Conservation (phyloP, 148 eudicot genomes). For the Oxyria digyna region DNA sequence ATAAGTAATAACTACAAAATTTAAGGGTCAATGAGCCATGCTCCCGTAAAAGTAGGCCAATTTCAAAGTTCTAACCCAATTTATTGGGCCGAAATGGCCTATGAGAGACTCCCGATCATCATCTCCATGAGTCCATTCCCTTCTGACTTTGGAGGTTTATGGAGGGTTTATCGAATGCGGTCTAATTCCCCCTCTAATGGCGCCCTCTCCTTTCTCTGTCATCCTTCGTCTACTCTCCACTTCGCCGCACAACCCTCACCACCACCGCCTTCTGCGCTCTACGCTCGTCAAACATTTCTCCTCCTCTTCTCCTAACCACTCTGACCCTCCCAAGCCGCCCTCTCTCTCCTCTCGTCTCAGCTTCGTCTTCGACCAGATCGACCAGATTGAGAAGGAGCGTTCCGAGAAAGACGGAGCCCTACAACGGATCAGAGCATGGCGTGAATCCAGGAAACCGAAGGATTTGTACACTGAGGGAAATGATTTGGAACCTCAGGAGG, state of each 20-base stretch:
- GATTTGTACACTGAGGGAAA: background rate
- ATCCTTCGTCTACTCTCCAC: slow-evolving; percentile 8
- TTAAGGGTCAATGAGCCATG: no score
- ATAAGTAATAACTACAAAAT: no score
- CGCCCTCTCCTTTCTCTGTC: slow-evolving; percentile 13
- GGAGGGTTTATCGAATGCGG: slow-evolving; percentile 5
- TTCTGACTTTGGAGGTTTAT: slow-evolving; percentile 3
- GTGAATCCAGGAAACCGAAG: slow-evolving; percentile 46
- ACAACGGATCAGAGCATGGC: slow-evolving; percentile 80
- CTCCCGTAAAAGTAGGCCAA: no score
- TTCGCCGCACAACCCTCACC: slow-evolving; percentile 7
- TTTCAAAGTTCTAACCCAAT: no score
- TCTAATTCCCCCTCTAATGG: slow-evolving; percentile 3
- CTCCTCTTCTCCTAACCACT: slow-evolving; percentile 12
- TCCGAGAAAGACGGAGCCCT: slow-evolving; percentile 63
- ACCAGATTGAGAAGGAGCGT: slow-evolving; percentile 63
- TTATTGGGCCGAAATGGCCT: background rate
- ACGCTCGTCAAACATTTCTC: slow-evolving; percentile 15
- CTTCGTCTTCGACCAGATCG: slow-evolving; percentile 92
- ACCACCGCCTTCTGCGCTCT: slow-evolving; percentile 13
- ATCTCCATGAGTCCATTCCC: background rate
- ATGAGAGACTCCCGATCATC: background rate
- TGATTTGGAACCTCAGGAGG: background rate
- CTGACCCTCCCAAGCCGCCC: slow-evolving; percentile 32
- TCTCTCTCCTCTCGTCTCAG: slow-evolving; percentile 77